These are phyloP conservation scores for Umbellularia californica DNA, from an alignment of 164 flowering plant species.

Conservation along the genomic window DNA sequence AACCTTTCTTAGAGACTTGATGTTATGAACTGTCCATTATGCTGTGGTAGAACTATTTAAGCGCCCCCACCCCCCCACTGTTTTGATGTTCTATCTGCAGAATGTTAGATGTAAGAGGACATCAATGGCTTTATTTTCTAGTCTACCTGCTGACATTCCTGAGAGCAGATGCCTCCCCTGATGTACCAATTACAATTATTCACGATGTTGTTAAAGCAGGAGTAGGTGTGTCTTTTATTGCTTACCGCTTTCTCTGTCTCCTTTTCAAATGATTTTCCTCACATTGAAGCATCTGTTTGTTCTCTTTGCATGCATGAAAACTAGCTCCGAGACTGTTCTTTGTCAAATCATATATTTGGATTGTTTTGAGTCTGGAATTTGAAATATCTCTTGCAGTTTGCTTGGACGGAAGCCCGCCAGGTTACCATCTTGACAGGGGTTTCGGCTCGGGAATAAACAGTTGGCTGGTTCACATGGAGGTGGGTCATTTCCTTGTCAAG, in stretches of 20 bases:
- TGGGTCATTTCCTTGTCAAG: not conserved
- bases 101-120: conserved; percentile 3
- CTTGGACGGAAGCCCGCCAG: conserved; percentile 34
- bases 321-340: not conserved
- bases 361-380: not conserved
- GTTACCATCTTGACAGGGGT: conserved; percentile 23
- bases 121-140: conserved; percentile 5
- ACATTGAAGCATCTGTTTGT: not conserved
- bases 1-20: too few relatives aligned
- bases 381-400: conserved; percentile 18
- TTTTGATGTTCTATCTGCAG: conserved; percentile 9
- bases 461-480: conserved; percentile 30
- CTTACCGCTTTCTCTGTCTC: not conserved
- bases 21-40: too few relatives aligned
- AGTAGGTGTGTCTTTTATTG: conserved; percentile 12
- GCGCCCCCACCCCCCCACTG: too few relatives aligned
- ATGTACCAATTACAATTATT: conserved; percentile 13
- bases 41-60: not conserved
- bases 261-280: not conserved
- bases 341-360: not conserved
- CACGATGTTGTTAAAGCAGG: conserved; percentile 14
- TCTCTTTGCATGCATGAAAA: not conserved
- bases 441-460: conserved; percentile 22
- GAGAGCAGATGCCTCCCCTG: conserved; percentile 14
- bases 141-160: not conserved